phyloP scores from a whole-genome alignment of 345 rosid genomes.

The Orychophragmus violaceus region DNA sequence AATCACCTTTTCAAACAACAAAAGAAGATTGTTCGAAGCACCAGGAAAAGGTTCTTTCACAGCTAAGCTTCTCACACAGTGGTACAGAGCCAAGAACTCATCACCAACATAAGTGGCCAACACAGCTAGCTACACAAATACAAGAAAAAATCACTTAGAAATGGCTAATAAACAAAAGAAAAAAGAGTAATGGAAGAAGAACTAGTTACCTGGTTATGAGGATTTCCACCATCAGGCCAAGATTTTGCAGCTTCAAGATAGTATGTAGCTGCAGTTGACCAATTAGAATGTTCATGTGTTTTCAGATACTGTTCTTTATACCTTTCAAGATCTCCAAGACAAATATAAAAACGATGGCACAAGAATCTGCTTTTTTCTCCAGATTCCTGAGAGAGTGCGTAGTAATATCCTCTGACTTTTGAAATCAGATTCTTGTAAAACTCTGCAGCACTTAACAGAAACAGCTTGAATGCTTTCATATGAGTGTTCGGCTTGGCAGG shows the following conservation, averaged over 20 bases:
- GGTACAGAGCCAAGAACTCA: slow-evolving; percentile 84
- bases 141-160: neutral
- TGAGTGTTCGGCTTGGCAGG: slow-evolving; percentile 17
- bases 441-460: slow-evolving; percentile 52
- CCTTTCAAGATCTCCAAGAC: slow-evolving; percentile 93
- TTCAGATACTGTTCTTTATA: slow-evolving; percentile 65
- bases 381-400: slow-evolving; percentile 42
- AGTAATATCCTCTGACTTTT: slow-evolving; percentile 37
- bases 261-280: slow-evolving; percentile 75
- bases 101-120: slow-evolving; percentile 86
- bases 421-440: slow-evolving; percentile 49
- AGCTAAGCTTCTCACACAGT: slow-evolving; percentile 88
- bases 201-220: slow-evolving; percentile 68
- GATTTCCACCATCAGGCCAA: slow-evolving; percentile 89
- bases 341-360: slow-evolving; percentile 74
- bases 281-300: slow-evolving; percentile 38
- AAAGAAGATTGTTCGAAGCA: slow-evolving; percentile 69
- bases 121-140: slow-evolving; percentile 61
- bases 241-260: slow-evolving; percentile 69
- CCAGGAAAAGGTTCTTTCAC: slow-evolving; percentile 93
- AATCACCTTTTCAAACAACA: slow-evolving; percentile 77
- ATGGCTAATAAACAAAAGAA: neutral
- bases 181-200: neutral
- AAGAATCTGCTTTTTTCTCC: slow-evolving; percentile 46
- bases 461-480: slow-evolving; percentile 50